Percentiles rank a stretch among this genome's conserved stretches.
phyloP scores from a whole-genome alignment of 2,329 filamentous ascomycete genomes.

The Fusarium chaquense region DNA sequence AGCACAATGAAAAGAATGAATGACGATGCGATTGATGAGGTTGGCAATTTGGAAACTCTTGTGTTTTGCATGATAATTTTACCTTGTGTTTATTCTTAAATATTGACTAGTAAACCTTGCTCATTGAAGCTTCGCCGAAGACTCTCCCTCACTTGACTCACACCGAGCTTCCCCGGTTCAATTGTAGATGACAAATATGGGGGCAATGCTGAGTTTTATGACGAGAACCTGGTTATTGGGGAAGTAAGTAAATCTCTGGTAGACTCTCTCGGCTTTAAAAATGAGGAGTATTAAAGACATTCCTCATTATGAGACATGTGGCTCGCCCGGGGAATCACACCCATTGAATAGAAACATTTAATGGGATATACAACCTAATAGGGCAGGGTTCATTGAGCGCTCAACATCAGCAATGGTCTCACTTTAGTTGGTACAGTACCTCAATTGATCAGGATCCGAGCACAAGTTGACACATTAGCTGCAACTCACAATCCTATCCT shows the following conservation, averaged over 20 bases:
- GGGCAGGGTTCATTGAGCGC: background rate
- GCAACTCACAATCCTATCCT: background rate
- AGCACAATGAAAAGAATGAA: background rate
- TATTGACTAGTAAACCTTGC: background rate
- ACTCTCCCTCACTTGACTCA: conserved; percentile 42
- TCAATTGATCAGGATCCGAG: too few relatives aligned
- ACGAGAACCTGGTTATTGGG: background rate
- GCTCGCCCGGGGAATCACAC: background rate
- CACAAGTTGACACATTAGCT: too few relatives aligned
- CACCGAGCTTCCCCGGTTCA: conserved; percentile 28
- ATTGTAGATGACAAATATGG: background rate
- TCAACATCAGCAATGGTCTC: background rate
- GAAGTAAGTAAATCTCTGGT: background rate
- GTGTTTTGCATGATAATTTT: background rate
- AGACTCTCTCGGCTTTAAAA: background rate
- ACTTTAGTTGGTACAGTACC: background rate
- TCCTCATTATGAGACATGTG: background rate
- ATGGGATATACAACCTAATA: background rate
- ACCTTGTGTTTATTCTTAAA: too few relatives aligned
- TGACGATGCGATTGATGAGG: background rate
- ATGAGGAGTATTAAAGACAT: background rate
- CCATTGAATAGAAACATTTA: background rate
- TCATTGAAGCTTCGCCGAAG: background rate
- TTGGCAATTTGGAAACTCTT: background rate
- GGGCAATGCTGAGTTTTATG: background rate